These are phyloP conservation scores for Coemansia javaensis DNA, from an alignment of 192 early-diverging fungal genomes.

Conservation along the genomic window DNA sequence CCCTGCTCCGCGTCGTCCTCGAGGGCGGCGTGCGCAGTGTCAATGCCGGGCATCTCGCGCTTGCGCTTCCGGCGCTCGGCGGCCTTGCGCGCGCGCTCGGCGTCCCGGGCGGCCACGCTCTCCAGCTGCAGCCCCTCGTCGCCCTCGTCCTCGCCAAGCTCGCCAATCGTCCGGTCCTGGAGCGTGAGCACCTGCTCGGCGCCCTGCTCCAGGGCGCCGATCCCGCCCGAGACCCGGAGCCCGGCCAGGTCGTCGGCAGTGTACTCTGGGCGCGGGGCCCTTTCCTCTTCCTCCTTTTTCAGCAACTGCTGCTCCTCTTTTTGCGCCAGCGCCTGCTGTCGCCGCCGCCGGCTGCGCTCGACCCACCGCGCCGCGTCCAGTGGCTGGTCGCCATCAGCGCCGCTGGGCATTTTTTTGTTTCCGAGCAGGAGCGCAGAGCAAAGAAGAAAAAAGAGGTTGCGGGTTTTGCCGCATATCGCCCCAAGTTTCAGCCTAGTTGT, in stretches of 20 bases:
- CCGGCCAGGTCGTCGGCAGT: conserved; percentile 59
- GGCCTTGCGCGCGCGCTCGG: conserved; percentile 63
- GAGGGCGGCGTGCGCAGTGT: conserved; percentile 54
- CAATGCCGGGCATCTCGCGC: conserved; percentile 29
- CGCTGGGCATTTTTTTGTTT: conserved; percentile 4
- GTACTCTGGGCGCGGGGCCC: conserved; percentile 6
- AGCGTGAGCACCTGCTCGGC: conserved; percentile 80
- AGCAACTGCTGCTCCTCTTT: too few relatives aligned
- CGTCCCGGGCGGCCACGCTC: conserved; percentile 63
- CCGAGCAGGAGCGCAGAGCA: too few relatives aligned
- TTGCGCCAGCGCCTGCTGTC: too few relatives aligned
- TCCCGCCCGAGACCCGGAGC: conserved; percentile 64
- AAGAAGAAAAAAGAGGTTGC: too few relatives aligned
- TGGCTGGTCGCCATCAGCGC: conserved; percentile 55
- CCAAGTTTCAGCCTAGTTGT: too few relatives aligned
- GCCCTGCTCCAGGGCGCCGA: conserved; percentile 9
- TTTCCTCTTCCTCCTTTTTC: too few relatives aligned
- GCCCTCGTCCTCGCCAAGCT: conserved; percentile 51
- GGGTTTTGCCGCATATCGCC: too few relatives aligned
- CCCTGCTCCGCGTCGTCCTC: conserved; percentile 67
- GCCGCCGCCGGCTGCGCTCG: conserved; percentile 52
- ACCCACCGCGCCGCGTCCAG: conserved; percentile 69
- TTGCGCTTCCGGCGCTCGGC: conserved; percentile 65
- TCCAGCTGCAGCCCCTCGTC: conserved; percentile 68
- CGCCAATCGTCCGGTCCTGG: conserved; percentile 70